phyloP scores from a whole-genome alignment of 768 basidiomycete species.

The Russula griseocarnosa region DNA sequence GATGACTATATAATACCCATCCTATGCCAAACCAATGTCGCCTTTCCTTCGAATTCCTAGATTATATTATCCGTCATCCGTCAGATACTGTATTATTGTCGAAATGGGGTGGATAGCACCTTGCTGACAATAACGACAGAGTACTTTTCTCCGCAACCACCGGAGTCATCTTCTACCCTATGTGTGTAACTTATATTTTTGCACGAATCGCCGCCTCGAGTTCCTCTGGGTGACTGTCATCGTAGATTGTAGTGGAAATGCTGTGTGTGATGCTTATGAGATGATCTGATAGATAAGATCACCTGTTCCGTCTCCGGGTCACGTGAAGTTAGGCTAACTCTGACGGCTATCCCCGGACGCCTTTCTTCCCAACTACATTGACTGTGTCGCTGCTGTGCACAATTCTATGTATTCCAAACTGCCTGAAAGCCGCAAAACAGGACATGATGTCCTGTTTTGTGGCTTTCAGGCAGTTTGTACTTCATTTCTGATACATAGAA shows the following conservation, averaged over 20 bases:
- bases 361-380: not conserved
- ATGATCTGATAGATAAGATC: conserved; percentile 27
- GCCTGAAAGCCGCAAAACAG: too few species aligned
- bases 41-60: conserved; percentile 74
- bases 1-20: conserved; percentile 44
- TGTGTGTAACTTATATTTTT: conserved; percentile 59
- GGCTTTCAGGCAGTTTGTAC: too few species aligned
- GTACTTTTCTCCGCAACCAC: conserved; percentile 78
- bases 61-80: not conserved
- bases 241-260: not conserved
- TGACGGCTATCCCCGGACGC: too few species aligned
- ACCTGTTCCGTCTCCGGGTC: not conserved
- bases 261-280: too few species aligned
- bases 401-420: too few species aligned
- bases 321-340: too few species aligned
- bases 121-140: conserved; percentile 72
- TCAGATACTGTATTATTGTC: too few species aligned
- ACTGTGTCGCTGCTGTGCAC: too few species aligned
- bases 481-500: too few species aligned
- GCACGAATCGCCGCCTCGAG: conserved; percentile 61
- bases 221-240: conserved; percentile 61
- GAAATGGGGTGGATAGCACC: conserved; percentile 37
- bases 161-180: conserved; percentile 73
- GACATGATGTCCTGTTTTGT: too few species aligned
- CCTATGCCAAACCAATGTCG: conserved; percentile 71